Base-by-base conservation (phyloP, 805 yeast species). In the Saccharomycopsis guyanensis region DNA sequence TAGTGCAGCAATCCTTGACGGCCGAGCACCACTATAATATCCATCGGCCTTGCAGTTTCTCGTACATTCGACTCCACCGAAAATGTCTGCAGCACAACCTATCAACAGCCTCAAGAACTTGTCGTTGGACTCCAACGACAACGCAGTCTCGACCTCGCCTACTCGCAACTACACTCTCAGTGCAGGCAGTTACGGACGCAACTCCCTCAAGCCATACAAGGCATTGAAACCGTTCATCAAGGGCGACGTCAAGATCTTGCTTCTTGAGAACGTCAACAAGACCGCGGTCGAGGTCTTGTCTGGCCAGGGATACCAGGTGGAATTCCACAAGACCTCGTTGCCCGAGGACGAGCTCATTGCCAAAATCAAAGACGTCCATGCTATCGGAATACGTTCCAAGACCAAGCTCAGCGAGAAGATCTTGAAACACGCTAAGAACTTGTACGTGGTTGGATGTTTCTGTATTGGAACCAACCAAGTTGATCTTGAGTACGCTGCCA, bases 381-480 rank as follows among this genome's bases (percentile, higher is more conserved):
- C 96, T 50, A 80, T 93, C 61, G 98, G 98, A 68, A 89, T 93
- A 62, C 86, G 98, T 72, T 93, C 97, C 51, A 93, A 93, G 73
- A 93, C 98, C 43, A 85, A 80, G 66, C 73, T 93, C 61, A 86
- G 88, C 35, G 82, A 77, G 56, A 79, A 78, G 43, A 80, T 93
- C 24, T 72, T 93, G 58, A 72, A 77, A 54, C 86, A 85, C 58
- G 98, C 98, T 48, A 83, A 81, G 64, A 86, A 91, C 71, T 74
- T 93, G 66, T 85, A 85, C 23, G 89, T 78, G 27, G 72, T 93
- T 66, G 98, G 98, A 48, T 93, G 98, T 72, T 93, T 93, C 84
- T 93, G 98, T 75, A 93, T 93, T 57, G 98, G 98, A 60, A 93
- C 97, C 52, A 93, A 93, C 71, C 98, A 93, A 71, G 98, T 93